Percentiles rank a stretch among this genome's conserved stretches.
phyloP scores from a whole-genome alignment of 2,329 filamentous ascomycete genomes.

The Diaporthe helianthi region DNA sequence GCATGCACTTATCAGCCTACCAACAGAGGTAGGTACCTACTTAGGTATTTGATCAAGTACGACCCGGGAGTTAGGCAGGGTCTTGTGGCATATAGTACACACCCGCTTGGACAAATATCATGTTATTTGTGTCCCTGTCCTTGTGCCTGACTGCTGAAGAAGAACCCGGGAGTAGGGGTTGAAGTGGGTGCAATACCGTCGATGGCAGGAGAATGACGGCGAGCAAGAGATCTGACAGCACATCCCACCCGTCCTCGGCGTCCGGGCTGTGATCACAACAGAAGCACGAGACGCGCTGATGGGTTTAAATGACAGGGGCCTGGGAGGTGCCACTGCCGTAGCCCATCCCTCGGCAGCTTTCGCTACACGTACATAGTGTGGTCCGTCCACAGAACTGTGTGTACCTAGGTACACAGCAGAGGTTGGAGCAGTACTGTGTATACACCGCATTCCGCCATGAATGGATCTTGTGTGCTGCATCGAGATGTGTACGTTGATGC shows the following conservation, averaged over 20 bases:
- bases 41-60: not conserved
- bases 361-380: too few species aligned
- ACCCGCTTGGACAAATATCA: too few species aligned
- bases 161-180: not conserved
- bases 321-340: slow-evolving; percentile 30
- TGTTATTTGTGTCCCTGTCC: too few species aligned
- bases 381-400: too few species aligned
- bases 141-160: too few species aligned
- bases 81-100: not conserved
- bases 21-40: not conserved
- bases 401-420: too few species aligned
- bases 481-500: slow-evolving; percentile 18
- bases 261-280: slow-evolving; percentile 1
- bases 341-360: slow-evolving; percentile 26
- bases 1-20: not conserved
- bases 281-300: slow-evolving; percentile 13
- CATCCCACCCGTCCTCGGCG: not conserved
- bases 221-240: not conserved
- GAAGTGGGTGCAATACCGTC: not conserved
- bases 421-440: not conserved
- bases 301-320: slow-evolving; percentile 30
- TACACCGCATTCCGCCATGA: slow-evolving; percentile 20
- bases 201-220: not conserved
- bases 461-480: not conserved
- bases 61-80: not conserved